Conservation (phyloP, 176 grass and related monocot species). For the Themeda triandra region DNA sequence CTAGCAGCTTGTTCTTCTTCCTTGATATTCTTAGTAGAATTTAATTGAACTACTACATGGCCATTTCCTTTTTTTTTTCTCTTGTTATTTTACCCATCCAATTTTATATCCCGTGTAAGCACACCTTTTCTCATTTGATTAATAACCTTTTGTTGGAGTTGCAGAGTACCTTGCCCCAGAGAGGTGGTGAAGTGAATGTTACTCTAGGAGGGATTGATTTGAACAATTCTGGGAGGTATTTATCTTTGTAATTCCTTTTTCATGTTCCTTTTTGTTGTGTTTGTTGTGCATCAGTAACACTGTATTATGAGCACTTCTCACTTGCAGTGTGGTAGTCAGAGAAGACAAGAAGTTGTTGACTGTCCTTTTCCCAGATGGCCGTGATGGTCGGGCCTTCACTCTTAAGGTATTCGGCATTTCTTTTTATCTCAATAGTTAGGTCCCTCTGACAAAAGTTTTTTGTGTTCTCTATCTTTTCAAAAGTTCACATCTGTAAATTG, state of each 20-base stretch:
- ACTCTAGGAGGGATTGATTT: conserved; percentile 97
- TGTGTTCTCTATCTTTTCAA: conserved; percentile 1
- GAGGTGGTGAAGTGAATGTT: conserved; percentile 89
- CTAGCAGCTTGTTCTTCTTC: conserved; percentile 19
- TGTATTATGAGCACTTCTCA: conserved; percentile 14
- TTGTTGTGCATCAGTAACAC: background rate
- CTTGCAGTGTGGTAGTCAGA: conserved; percentile 92
- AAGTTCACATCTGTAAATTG: background rate
- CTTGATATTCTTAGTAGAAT: background rate
- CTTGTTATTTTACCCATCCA: background rate
- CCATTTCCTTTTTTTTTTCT: background rate
- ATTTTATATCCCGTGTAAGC: conserved; percentile 17
- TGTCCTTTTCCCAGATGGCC: conserved; percentile 97
- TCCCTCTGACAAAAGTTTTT: background rate
- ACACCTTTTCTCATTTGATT: conserved; percentile 19
- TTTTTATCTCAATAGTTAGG: conserved; percentile 13
- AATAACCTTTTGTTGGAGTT: conserved; percentile 31
- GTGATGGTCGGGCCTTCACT: conserved; percentile 97
- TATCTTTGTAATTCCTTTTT: conserved; percentile 18
- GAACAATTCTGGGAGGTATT: conserved; percentile 99
- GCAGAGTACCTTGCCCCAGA: conserved; percentile 87
- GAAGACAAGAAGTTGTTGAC: conserved; percentile 96
- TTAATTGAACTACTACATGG: background rate
- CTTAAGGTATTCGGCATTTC: conserved; percentile 63
- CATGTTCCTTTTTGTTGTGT: conserved; percentile 3